Base-by-base conservation (phyloP, 352 stramenopile species). In the Pythium phragmitis region DNA sequence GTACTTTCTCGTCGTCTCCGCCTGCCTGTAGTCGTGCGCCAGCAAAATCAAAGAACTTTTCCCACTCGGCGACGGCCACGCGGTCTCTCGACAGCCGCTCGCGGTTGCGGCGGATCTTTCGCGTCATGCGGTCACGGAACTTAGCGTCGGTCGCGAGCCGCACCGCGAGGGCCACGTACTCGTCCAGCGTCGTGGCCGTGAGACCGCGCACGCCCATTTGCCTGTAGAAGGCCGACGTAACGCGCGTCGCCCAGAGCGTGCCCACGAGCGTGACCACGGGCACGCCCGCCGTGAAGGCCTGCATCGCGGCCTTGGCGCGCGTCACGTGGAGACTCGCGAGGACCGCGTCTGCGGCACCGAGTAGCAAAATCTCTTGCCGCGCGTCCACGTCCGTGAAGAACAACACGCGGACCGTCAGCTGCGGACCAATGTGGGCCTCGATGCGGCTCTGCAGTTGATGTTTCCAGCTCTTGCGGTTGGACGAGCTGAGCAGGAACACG, bases 221-320 rank as follows among this genome's bases (percentile, higher is more conserved):
- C 61, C 78, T 67, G 69, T 92, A 90, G 30, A 92, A 78, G 0
- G 68, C 80, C 19, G 81, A 82, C 1, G 80, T 80, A 51, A 92
- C 80, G 30, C 85, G 76, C 2, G 80, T 79, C 19, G 75, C 63
- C 85, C 85, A 94, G 7, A 87, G 43, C 37, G 86, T 60, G 11
- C 80, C 82, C 0, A 71, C 72, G 1, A 91, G 59, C 17, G 82
- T 90, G 34, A 94, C 81, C 16, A 91, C 69, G 2, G 85, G 85
- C 34, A 88, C 73, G 4, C 77, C 82, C 8, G 63, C 81, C 9
- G 76, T 70, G 49, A 92, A 82, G 12, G 79, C 85, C 61, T 88
- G 75, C 28, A 91, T 72, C 14, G 77, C 74, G 6, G 80, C 66
- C 4, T 72, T 72, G 36, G 79, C 69, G 2, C 77, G 66, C 7